Percentiles rank a stretch among this genome's conserved stretches.
These are phyloP conservation scores for Dictyostelium capitatum DNA, from an alignment of 78 protist genomes.

Conservation along the genomic window DNA sequence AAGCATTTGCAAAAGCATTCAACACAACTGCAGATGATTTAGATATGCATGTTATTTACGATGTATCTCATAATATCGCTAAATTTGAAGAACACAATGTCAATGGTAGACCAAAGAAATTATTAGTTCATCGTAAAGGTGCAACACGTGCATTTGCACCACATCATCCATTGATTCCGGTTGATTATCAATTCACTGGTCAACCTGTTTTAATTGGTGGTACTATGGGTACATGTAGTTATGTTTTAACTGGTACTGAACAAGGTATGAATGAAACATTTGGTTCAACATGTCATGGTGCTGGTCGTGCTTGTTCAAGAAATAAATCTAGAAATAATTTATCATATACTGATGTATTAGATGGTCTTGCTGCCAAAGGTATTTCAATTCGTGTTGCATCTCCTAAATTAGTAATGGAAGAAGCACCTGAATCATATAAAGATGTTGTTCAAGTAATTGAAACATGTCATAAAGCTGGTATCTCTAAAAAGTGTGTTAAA, in stretches of 20 bases:
- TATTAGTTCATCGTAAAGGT: slow-evolving; percentile 98
- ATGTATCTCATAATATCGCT: slow-evolving; percentile 98
- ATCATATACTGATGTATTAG: slow-evolving; percentile 84
- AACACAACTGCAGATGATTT: slow-evolving; percentile 92
- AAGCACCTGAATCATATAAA: slow-evolving; percentile 97
- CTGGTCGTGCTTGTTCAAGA: slow-evolving; percentile 96
- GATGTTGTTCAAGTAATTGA: slow-evolving; percentile 91
- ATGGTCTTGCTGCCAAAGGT: slow-evolving; percentile 80
- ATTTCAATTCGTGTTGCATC: slow-evolving; percentile 94
- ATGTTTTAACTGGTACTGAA: slow-evolving; percentile 96
- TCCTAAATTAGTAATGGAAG: slow-evolving; percentile 95
- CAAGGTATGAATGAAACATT: slow-evolving; percentile 92
- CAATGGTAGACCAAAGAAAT: slow-evolving; percentile 87
- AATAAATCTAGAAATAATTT: slow-evolving; percentile 82
- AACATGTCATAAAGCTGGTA: slow-evolving; percentile 95
- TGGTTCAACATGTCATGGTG: slow-evolving; percentile 98
- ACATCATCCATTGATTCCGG: slow-evolving; percentile 97
- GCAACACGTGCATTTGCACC: slow-evolving; percentile 98
- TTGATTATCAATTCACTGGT: slow-evolving; percentile 90
- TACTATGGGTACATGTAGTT: slow-evolving; percentile 96
- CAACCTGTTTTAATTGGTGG: slow-evolving; percentile 99
- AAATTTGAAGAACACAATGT: slow-evolving; percentile 95
- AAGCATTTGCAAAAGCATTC: slow-evolving; percentile 91
- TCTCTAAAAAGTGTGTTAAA: slow-evolving; percentile 90
- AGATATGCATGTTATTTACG: slow-evolving; percentile 96